Base-by-base conservation (phyloP, 176 grass and related monocot genomes). In the Thinopyrum elongatum region DNA sequence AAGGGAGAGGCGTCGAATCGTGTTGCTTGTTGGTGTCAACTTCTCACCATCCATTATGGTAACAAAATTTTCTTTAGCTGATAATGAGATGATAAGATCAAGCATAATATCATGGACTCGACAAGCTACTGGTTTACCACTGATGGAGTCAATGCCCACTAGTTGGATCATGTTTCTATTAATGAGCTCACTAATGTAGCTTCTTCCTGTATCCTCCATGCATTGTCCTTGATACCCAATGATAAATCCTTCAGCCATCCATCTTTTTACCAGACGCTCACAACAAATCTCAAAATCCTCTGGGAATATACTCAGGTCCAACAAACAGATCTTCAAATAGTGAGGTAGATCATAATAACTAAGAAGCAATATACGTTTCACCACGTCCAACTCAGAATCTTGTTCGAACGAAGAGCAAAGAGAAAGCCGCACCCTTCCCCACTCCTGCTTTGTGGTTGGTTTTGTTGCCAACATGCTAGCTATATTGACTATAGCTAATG, bases 101-200 rank as follows among this genome's bases (percentile, higher is more conserved):
- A 77, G 46, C 79, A 88, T 83, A 47, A 88, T 83, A 68, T 88
- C 71, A 88, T 88, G 86, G 8, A 87, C 44, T 26, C 70, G 60
- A 6, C 61, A 82, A 57, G 68, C 70, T 66, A 23, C 29, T 69
- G 34, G 8, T 53, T 60, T 76, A 7, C 80, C 63, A 70, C 26
- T 53, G 12, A 53, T 46, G 7, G 28, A 67, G 59, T 82, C 80
- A 59, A 28, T 58, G 8, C 55, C 71, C 5, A 53, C 49, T 17
- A 53, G 16, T 17, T 53, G 49, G 49, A 53, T 53, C 49, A 53
- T 53, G 16, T 53, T 53, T 53, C 49, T 53, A 14, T 53, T 53
- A 14, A 53, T 41, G 39, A 41, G 39, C 39, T 41, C 39, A 41
- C 39, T 41, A 4, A 41, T 41, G 39, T 41, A 41, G 39, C 39